Percentiles rank a stretch among this genome's conserved stretches.
Conservation (phyloP, 192 early-diverging fungal species). For the Coemansia sp. region DNA sequence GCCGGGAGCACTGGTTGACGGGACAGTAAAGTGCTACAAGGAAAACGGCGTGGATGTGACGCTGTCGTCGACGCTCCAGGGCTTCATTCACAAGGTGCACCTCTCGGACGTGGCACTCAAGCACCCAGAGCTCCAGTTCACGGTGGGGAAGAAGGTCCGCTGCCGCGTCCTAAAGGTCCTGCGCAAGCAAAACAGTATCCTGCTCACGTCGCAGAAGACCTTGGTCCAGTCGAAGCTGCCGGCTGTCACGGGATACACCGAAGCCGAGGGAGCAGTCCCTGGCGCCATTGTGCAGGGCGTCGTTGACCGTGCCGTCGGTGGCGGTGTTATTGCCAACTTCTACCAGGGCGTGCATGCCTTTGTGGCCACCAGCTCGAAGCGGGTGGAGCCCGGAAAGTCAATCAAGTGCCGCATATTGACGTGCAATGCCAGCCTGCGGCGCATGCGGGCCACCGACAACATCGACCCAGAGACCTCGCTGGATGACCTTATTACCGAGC, state of each 20-base stretch:
- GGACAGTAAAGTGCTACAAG: slow-evolving; percentile 48
- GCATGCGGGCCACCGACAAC: slow-evolving; percentile 51
- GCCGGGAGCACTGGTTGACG: slow-evolving; percentile 27
- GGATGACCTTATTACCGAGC: slow-evolving; percentile 25
- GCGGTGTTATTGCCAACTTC: slow-evolving; percentile 70
- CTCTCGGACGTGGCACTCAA: slow-evolving; percentile 68
- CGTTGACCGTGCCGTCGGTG: slow-evolving; percentile 42
- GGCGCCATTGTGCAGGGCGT: slow-evolving; percentile 52
- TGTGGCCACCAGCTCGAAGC: slow-evolving; percentile 47
- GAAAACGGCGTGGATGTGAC: slow-evolving; percentile 54
- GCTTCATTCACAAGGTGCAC: slow-evolving; percentile 65
- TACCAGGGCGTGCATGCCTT: slow-evolving; percentile 71
- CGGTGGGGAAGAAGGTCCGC: slow-evolving; percentile 64
- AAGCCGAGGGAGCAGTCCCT: slow-evolving; percentile 48
- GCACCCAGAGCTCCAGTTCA: slow-evolving; percentile 64
- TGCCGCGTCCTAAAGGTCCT: slow-evolving; percentile 65
- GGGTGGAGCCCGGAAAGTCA: slow-evolving; percentile 59
- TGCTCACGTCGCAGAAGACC: slow-evolving; percentile 69
- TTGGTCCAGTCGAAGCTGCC: slow-evolving; percentile 68
- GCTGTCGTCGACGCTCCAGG: slow-evolving; percentile 57
- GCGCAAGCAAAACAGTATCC: slow-evolving; percentile 52
- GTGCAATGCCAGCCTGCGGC: slow-evolving; percentile 53
- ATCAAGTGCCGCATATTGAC: slow-evolving; percentile 71
- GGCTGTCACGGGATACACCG: slow-evolving; percentile 53
- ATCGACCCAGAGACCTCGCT: slow-evolving; percentile 31